phyloP scores from a whole-genome alignment of 1,284 basidiomycete genomes.

The Takashimella koratensis region DNA sequence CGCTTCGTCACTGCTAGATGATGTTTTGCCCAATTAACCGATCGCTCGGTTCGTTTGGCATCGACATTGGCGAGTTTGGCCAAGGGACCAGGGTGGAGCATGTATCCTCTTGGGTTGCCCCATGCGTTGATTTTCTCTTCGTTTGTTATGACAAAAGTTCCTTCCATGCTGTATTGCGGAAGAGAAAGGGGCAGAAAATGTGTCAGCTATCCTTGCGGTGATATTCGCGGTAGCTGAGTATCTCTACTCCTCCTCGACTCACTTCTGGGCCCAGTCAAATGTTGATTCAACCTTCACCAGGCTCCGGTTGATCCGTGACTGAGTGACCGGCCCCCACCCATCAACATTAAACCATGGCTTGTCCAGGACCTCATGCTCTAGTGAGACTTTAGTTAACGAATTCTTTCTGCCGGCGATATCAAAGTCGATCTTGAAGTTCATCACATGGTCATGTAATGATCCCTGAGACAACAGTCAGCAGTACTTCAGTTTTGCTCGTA shows the following conservation, averaged over 20 bases:
- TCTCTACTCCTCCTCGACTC: too few species aligned
- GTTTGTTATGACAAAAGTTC: constrained; percentile 30
- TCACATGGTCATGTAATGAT: constrained; percentile 65
- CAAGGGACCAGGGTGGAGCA: constrained; percentile 12
- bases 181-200: neutral
- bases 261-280: constrained; percentile 17
- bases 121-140: constrained; percentile 50
- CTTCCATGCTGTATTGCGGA: constrained; percentile 19
- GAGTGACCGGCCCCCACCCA: constrained; percentile 55
- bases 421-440: constrained; percentile 61
- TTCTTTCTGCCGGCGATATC: constrained; percentile 60
- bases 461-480: too few species aligned
- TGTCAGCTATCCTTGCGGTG: too few species aligned
- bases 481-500: too few species aligned
- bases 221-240: too few species aligned
- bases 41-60: constrained; percentile 58
- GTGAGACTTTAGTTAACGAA: constrained; percentile 53
- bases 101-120: constrained; percentile 56
- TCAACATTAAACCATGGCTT: constrained; percentile 58
- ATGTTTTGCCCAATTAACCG: constrained; percentile 63
- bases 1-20: constrained; percentile 58
- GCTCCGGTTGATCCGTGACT: constrained; percentile 19
- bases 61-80: constrained; percentile 43
- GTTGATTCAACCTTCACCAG: constrained; percentile 8
- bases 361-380: constrained; percentile 52